phyloP scores from a whole-genome alignment of 1,284 basidiomycete genomes.

The Takashimella koratensis region DNA sequence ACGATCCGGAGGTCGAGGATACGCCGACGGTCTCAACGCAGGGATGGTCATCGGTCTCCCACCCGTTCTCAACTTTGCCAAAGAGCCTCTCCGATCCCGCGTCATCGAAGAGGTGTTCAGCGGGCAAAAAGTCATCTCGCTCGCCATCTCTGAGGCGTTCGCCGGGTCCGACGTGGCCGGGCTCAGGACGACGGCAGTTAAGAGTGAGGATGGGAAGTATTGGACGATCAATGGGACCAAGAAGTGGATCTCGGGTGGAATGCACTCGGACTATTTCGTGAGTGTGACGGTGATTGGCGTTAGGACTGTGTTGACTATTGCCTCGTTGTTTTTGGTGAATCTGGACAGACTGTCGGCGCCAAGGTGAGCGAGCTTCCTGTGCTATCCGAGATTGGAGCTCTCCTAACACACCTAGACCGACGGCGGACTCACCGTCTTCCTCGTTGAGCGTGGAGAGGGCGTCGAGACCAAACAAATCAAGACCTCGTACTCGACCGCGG shows the following conservation, averaged over 20 bases:
- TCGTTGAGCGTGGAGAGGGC: conserved; percentile 71
- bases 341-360: conserved; percentile 39
- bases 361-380: conserved; percentile 34
- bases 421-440: conserved; percentile 78
- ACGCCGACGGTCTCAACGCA: conserved; percentile 70
- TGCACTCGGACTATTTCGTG: conserved; percentile 49
- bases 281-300: conserved; percentile 2
- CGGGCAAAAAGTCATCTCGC: conserved; percentile 62
- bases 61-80: conserved; percentile 58
- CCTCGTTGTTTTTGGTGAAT: too few relatives aligned
- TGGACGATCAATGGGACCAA: conserved; percentile 82
- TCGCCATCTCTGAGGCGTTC: conserved; percentile 87
- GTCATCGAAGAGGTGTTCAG: conserved; percentile 75
- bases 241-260: conserved; percentile 88
- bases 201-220: conserved; percentile 71
- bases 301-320: not conserved
- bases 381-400: too few relatives aligned
- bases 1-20: conserved; percentile 74
- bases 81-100: conserved; percentile 55
- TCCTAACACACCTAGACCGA: conserved; percentile 52
- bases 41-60: conserved; percentile 71
- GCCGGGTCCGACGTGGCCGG: conserved; percentile 88
- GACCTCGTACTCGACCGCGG: conserved; percentile 74
- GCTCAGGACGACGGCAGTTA: conserved; percentile 73
- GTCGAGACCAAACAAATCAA: conserved; percentile 83